Evolutionary conservation across 768 basidiomycete species (phyloP), one percentile per base, ranked within the genome.

Genomic region (Naematelia aurantialba): DNA sequence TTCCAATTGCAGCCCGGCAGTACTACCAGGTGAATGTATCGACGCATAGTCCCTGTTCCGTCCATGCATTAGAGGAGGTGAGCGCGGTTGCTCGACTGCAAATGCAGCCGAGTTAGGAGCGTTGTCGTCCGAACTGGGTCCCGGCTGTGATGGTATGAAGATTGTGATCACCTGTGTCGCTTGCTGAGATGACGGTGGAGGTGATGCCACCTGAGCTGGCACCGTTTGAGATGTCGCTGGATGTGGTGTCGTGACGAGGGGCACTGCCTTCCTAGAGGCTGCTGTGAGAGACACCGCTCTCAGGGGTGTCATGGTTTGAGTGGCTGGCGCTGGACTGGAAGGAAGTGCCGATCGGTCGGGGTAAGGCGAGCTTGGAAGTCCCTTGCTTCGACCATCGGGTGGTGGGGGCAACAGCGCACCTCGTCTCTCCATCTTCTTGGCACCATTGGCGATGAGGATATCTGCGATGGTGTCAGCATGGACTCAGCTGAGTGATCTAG

Each of bases 401-500:
- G 10, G 49, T 49, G 5, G 21, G 26, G 45, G 61, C 44, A 3
- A 62, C 49, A 13, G 52, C 10, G 66, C 60, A 39, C 65, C 65
- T 59, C 68, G 61, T 5, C 65, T 45, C 30, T 73, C 66, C 73
- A 74, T 76, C 21, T 69, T 45, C n/a, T 58, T 49, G 5, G 75
- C 69, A 12, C 73, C 75, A 53, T 70, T 71, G 12, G 75, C 65
- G 17, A 74, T 64, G 11, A 74, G 65, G 4, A 72, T 67, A 46
- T 76, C 74, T 73, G 39, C n/a, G 46, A 11, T 10, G 8, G 34
- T 39, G 17, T 39, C 17, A n/a, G n/a, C n/a, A 5, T 19, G 42
- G 42, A 19, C 12, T 12, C 42, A 19, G 42, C 12, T 19, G 19
- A 44, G 19, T 44, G 12, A 12, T 12, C 12, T 44, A 44, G 42